Evolutionary conservation across 2,329 filamentous ascomycete species (phyloP).

Genomic region (Ampelomyces quisqualis): DNA sequence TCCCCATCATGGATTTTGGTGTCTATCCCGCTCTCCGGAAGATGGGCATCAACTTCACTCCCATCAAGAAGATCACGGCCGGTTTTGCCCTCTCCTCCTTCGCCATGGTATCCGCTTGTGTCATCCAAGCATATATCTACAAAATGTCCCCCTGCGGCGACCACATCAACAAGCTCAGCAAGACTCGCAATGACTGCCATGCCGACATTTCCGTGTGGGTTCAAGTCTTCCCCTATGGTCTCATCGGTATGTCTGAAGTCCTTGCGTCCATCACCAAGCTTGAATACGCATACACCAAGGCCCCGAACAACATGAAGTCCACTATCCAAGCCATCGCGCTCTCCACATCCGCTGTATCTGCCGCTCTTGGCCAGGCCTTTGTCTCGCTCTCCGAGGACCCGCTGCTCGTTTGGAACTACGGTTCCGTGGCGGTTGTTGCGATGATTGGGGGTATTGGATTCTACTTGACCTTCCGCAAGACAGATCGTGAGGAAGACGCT

Average conservation of each 20-base stretch:
- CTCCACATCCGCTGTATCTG: slow-evolving; percentile 39
- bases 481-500: slow-evolving; percentile 36
- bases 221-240: slow-evolving; percentile 55
- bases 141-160: slow-evolving; percentile 31
- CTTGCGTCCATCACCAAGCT: slow-evolving; percentile 69
- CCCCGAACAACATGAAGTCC: slow-evolving; percentile 61
- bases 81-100: slow-evolving; percentile 67
- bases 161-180: slow-evolving; percentile 31
- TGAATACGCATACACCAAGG: slow-evolving; percentile 58
- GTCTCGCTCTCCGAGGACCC: slow-evolving; percentile 36
- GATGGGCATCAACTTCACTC: slow-evolving; percentile 65
- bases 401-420: slow-evolving; percentile 37
- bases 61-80: slow-evolving; percentile 72
- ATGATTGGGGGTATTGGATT: slow-evolving; percentile 35
- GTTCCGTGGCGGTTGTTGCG: slow-evolving; percentile 35
- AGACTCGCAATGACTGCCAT: slow-evolving; percentile 47
- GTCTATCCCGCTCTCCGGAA: slow-evolving; percentile 71
- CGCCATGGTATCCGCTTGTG: slow-evolving; percentile 60
- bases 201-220: slow-evolving; percentile 57
- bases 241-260: slow-evolving; percentile 62
- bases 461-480: slow-evolving; percentile 36
- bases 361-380: slow-evolving; percentile 37
- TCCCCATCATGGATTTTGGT: slow-evolving; percentile 59
- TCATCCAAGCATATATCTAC: slow-evolving; percentile 59
- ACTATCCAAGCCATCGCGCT: slow-evolving; percentile 40